Conservation (phyloP, 225 moss, liverwort and hornwort species). For the Marchantia polymorpha region DNA sequence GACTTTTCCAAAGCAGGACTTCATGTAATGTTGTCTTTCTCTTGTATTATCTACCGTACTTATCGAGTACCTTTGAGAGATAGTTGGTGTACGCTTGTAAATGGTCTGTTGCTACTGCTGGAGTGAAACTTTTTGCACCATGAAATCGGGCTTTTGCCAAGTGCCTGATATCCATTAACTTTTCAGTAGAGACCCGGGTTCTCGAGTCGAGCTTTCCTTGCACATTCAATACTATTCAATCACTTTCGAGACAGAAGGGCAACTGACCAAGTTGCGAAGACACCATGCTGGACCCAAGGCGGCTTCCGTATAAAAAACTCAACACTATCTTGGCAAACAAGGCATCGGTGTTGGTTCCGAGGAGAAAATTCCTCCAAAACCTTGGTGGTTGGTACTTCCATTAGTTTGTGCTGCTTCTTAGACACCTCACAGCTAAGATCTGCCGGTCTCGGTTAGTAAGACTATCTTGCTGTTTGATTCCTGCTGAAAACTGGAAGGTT, state of each 20-base stretch:
- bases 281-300: conserved; percentile 69
- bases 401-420: conserved; percentile 63
- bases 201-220: conserved; percentile 54
- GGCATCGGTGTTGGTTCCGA: conserved; percentile 57
- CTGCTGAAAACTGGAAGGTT: conserved; percentile 64
- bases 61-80: conserved; percentile 67
- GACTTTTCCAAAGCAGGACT: not conserved
- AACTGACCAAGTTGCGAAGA: conserved; percentile 39
- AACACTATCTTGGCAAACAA: conserved; percentile 70
- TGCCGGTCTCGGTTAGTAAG: conserved; percentile 81
- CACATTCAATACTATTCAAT: conserved; percentile 60
- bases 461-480: conserved; percentile 62
- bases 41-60: conserved; percentile 67
- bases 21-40: conserved; percentile 38
- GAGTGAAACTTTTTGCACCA: conserved; percentile 75
- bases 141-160: conserved; percentile 62
- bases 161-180: conserved; percentile 69
- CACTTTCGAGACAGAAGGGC: conserved; percentile 41
- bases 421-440: conserved; percentile 53
- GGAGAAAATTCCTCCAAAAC: conserved; percentile 71
- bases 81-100: conserved; percentile 70
- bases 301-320: conserved; percentile 82
- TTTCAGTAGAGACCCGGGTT: conserved; percentile 61
- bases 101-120: conserved; percentile 51
- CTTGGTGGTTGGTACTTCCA: conserved; percentile 59